Evolutionary conservation across 2,329 filamentous ascomycete genomes (phyloP), one percentile per base, ranked within the genome.

Genomic region (Diaporthe nobilis): DNA sequence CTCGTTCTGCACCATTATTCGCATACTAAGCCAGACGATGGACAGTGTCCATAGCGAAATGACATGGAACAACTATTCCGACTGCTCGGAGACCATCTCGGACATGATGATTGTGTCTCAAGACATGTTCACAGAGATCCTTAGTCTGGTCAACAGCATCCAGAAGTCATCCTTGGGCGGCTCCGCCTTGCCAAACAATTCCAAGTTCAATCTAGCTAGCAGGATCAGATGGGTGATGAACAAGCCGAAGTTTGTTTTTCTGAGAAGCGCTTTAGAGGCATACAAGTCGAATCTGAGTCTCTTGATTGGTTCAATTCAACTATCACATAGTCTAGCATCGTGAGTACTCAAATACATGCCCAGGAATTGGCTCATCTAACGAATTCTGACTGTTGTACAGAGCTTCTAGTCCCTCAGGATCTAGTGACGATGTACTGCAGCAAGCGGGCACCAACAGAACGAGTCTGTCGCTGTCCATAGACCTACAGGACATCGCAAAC

Each of bases 201-300:
- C 12, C 22, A 42, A 28, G 6, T 42, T 61, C 58, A 61, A 42
- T 10, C 22, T 61, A 1, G 58, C 58, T 42, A 25, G 10, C 22
- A 61, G 58, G 37, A 42, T 61, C 58, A 61, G 34, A 61, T 61
- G 58, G 58, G 58, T 61, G 2, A 61, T 61, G 58, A 42, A 61
- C 58, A 61, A 61, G 9, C 58, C 58, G 2, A 61, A 42, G 37
- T 61, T 61, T 3, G 3, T 42, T 6, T 61, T 61, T 25, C 7
- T 61, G 37, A 61, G 58, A 61, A 61, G 22, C 25, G 34, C 37
- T 61, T 17, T 61, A n/a, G 58, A 61, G 20, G 58, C 58, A 42
- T 61, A 42, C n/a, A 61, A 61, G 37, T 61, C 58, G 22, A 61
- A 25, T 42, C n/a, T 61, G 2, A 42, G 37, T 39, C 58, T 61